Evolutionary conservation across 2,329 filamentous ascomycete genomes (phyloP).

Genomic region (Zelopaecilomyces penicillatus): DNA sequence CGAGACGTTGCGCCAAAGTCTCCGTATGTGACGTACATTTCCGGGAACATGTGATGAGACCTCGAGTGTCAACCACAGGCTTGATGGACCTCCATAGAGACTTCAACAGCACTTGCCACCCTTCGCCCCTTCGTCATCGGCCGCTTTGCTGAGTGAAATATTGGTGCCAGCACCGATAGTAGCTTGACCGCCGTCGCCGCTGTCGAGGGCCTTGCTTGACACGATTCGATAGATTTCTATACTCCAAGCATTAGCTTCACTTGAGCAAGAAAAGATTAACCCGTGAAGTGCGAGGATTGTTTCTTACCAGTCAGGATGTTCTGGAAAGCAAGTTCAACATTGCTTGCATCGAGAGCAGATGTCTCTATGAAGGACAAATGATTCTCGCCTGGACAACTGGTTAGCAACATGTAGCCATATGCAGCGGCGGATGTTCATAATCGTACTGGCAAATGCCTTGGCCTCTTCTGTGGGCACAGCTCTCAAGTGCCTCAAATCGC

Average conservation of each 20-base stretch:
- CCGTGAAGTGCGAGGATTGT: too few species aligned
- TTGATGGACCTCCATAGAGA: conserved; percentile 17
- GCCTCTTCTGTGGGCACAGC: conserved; percentile 97
- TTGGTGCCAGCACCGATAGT: conserved; percentile 72
- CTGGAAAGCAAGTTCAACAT: conserved; percentile 98
- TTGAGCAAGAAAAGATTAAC: too few species aligned
- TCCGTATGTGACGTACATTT: conserved; percentile 26
- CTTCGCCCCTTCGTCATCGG: conserved; percentile 68
- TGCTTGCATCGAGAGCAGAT: conserved; percentile 95
- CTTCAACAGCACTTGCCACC: conserved; percentile 72
- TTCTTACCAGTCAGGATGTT: conserved; percentile 91
- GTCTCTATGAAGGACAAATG: conserved; percentile 99
- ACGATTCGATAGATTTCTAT: conserved; percentile 99
- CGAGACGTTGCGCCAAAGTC: conserved; percentile 21
- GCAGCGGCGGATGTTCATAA: not conserved
- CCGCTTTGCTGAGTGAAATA: conserved; percentile 79
- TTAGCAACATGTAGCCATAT: conserved; percentile 6
- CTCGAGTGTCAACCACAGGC: conserved; percentile 25
- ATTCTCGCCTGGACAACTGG: conserved; percentile 67
- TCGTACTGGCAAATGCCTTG: conserved; percentile 89
- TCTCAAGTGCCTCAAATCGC: conserved; percentile 96
- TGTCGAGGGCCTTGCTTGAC: conserved; percentile 92
- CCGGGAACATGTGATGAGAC: conserved; percentile 25
- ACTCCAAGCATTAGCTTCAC: not conserved
- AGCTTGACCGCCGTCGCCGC: conserved; percentile 72